Conservation (phyloP, 169 alveolate species). For the Babesia microti region DNA sequence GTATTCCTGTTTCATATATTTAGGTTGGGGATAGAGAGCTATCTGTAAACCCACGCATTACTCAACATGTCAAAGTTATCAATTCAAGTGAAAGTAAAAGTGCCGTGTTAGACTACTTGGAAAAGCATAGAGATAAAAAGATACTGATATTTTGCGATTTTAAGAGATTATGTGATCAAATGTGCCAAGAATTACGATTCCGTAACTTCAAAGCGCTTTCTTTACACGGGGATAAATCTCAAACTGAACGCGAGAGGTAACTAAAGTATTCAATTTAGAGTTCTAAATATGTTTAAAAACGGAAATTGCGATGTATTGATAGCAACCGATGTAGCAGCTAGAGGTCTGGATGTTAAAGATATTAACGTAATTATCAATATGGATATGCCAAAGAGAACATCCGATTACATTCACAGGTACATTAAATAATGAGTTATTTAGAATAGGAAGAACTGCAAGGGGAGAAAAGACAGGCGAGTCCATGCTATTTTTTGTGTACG, state of each 20-base stretch:
- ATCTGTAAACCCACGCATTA: slow-evolving; percentile 70
- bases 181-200: slow-evolving; percentile 67
- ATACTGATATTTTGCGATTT: slow-evolving; percentile 65
- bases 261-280: slow-evolving; percentile 21
- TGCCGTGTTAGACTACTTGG: slow-evolving; percentile 41
- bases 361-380: slow-evolving; percentile 81
- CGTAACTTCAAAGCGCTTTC: slow-evolving; percentile 72
- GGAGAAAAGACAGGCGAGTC: slow-evolving; percentile 76
- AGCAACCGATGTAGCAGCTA: slow-evolving; percentile 89
- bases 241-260: slow-evolving; percentile 58
- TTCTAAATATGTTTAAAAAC: slow-evolving; percentile 69
- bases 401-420: slow-evolving; percentile 75
- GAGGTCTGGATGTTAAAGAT: slow-evolving; percentile 88
- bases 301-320: slow-evolving; percentile 80
- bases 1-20: neutral
- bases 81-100: slow-evolving; percentile 56
- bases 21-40: slow-evolving; percentile 74
- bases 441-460: slow-evolving; percentile 93
- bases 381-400: slow-evolving; percentile 80
- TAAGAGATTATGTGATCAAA: slow-evolving; percentile 67
- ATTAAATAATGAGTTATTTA: slow-evolving; percentile 37
- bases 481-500: slow-evolving; percentile 44
- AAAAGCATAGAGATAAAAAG: slow-evolving; percentile 52
- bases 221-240: slow-evolving; percentile 84
- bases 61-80: slow-evolving; percentile 55